These are phyloP conservation scores for Lactarius pseudohatsudake DNA, from an alignment of 768 basidiomycete genomes.

Conservation along the genomic window DNA sequence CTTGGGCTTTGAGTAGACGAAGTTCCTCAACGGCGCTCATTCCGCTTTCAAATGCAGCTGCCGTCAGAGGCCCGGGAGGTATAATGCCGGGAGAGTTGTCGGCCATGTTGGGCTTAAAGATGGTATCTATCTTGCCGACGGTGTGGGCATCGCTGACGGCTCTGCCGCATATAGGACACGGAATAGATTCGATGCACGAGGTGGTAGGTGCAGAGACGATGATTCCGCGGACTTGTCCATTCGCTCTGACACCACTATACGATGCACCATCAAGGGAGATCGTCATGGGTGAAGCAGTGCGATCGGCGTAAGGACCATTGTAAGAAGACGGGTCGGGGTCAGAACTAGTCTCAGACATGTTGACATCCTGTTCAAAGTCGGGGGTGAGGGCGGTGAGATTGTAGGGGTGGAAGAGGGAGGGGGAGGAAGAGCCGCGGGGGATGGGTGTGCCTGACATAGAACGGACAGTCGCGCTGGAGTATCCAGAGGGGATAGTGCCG, in stretches of 20 bases:
- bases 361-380: slow-evolving; percentile 24
- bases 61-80: slow-evolving; percentile 49
- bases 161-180: slow-evolving; percentile 27
- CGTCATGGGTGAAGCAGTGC: slow-evolving; percentile 25
- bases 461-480: slow-evolving; percentile 20
- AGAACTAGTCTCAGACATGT: slow-evolving; percentile 23
- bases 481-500: slow-evolving; percentile 12
- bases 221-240: slow-evolving; percentile 8
- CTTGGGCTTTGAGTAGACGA: slow-evolving; percentile 73
- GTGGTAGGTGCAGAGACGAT: slow-evolving; percentile 28
- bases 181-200: slow-evolving; percentile 23
- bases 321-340: slow-evolving; percentile 13
- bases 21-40: slow-evolving; percentile 71
- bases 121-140: slow-evolving; percentile 11
- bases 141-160: slow-evolving; percentile 22
- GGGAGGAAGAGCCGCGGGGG: slow-evolving; percentile 15
- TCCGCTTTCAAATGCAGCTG: slow-evolving; percentile 52
- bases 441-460: slow-evolving; percentile 24
- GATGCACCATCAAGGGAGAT: slow-evolving; percentile 27
- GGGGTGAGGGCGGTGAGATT: slow-evolving; percentile 10
- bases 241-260: neutral
- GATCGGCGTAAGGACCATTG: slow-evolving; percentile 16
- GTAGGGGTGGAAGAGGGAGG: slow-evolving; percentile 22
- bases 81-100: slow-evolving; percentile 32
- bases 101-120: slow-evolving; percentile 7